These are phyloP conservation scores for Chaetomiaceae sp. DNA, from an alignment of 2,329 filamentous ascomycete species.

Conservation along the genomic window DNA sequence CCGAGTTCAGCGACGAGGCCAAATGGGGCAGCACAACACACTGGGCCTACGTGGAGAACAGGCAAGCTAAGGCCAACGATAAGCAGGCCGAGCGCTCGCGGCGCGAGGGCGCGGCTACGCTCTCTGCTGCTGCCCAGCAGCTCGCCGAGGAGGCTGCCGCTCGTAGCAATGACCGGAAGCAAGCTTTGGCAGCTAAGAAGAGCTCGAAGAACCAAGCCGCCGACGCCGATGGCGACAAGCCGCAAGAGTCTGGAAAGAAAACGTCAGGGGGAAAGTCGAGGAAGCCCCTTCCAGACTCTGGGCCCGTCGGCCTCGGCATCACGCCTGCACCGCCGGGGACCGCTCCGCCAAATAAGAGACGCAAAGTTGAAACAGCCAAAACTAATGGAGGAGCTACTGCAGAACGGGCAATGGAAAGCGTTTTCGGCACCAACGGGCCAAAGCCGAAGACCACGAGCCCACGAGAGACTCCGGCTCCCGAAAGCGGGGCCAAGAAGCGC, in stretches of 20 bases:
- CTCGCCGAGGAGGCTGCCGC: conserved; percentile 79
- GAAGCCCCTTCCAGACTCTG: conserved; percentile 44
- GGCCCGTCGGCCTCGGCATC: conserved; percentile 57
- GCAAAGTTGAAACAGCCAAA: conserved; percentile 72
- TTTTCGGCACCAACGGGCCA: conserved; percentile 43
- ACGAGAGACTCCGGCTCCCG: conserved; percentile 60
- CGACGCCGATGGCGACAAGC: conserved; percentile 52
- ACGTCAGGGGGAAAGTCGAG: conserved; percentile 54
- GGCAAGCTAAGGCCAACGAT: conserved; percentile 53
- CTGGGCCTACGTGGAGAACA: conserved; percentile 91
- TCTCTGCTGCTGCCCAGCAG: conserved; percentile 69
- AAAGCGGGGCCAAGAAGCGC: conserved; percentile 62
- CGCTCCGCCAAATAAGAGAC: conserved; percentile 59
- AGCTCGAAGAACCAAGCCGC: conserved; percentile 66
- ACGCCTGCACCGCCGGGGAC: conserved; percentile 46
- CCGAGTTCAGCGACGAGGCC: conserved; percentile 89
- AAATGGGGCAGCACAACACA: conserved; percentile 86
- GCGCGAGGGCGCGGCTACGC: conserved; percentile 70
- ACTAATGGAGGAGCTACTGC: conserved; percentile 45
- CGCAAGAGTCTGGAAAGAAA: conserved; percentile 52
- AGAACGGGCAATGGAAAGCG: conserved; percentile 63
- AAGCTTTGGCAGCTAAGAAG: conserved; percentile 71
- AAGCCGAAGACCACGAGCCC: conserved; percentile 60
- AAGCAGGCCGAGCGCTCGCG: conserved; percentile 66
- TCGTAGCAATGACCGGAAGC: conserved; percentile 77